Conservation (phyloP, 441 rosid genomes). For the Gossypium trilobum region DNA sequence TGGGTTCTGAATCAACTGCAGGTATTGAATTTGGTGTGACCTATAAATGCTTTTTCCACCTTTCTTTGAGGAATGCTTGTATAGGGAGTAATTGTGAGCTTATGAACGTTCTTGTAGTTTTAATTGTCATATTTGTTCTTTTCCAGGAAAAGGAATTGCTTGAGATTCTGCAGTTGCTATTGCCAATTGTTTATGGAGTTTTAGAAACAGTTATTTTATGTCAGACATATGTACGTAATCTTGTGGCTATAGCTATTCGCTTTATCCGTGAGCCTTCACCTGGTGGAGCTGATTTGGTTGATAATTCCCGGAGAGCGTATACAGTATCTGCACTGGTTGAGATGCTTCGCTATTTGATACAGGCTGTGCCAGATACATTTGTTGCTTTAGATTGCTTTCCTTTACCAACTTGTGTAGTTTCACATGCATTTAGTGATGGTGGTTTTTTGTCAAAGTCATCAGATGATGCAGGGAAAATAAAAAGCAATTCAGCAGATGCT, state of each 20-base stretch:
- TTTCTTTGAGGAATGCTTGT: neutral
- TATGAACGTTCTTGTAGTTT: slow-evolving; percentile 16
- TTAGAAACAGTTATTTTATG: slow-evolving; percentile 78
- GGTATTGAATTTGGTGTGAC: slow-evolving; percentile 31
- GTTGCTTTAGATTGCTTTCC: slow-evolving; percentile 95
- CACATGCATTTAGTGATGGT: slow-evolving; percentile 66
- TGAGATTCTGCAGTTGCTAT: slow-evolving; percentile 77
- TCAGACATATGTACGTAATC: slow-evolving; percentile 78
- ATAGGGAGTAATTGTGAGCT: slow-evolving; percentile 7
- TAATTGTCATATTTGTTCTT: slow-evolving; percentile 20
- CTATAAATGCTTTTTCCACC: neutral
- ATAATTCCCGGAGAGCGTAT: slow-evolving; percentile 93
- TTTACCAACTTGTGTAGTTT: slow-evolving; percentile 66
- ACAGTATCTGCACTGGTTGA: slow-evolving; percentile 79
- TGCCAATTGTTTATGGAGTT: slow-evolving; percentile 84
- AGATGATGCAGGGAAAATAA: slow-evolving; percentile 57
- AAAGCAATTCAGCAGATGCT: slow-evolving; percentile 46
- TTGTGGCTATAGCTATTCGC: slow-evolving; percentile 68
- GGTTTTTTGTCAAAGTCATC: slow-evolving; percentile 56
- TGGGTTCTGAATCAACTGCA: slow-evolving; percentile 91
- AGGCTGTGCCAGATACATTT: slow-evolving; percentile 93
- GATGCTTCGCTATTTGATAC: slow-evolving; percentile 85
- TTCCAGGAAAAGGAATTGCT: slow-evolving; percentile 75
- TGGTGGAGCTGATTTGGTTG: slow-evolving; percentile 87
- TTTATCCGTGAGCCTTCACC: slow-evolving; percentile 81